Evolutionary conservation across 495 filamentous ascomycete genomes (phyloP), one percentile per base, ranked within the genome.

Genomic region (Aspergillus cristatus): DNA sequence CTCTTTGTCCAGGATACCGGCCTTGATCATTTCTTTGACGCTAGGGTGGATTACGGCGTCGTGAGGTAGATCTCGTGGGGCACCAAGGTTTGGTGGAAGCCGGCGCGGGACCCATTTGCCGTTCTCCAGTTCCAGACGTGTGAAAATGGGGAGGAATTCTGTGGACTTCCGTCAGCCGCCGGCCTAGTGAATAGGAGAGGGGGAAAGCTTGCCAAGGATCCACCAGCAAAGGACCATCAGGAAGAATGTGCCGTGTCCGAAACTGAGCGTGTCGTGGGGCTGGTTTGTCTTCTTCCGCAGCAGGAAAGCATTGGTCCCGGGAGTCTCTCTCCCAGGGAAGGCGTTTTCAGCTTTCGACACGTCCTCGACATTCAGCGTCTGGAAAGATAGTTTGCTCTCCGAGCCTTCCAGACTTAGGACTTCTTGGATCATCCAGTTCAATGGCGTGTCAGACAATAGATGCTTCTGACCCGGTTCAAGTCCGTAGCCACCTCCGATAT

Each of bases 401-500:
- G 46, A 45, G 6, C 28, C 32, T 8, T 40, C 35, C 14, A 50
- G 45, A 6, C 51, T 44, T 14, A 55, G 37, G 8, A 62, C 41
- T 34, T 63, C 59, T 10, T 57, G 42, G 18, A 67, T 48, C 61
- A 67, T 67, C 63, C 63, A 67, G 7, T 48, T 44, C 1, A 68
- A 47, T 15, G 63, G 50, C 14, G 60, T 54, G 32, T 68, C 57
- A 11, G 55, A 58, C 30, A 65, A 46, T 6, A 43, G 40, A 18
- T 44, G 40, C 22, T 38, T 38, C 34, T 46, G 40, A 2, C 30
- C 37, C 3, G 54, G 41, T 1, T 58, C 37, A 4, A 77, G 48
- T 32, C 74, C 67, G 80, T 81, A 86, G 1, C 83, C 83, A 11
- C 83, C 83, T 5, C 83, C 83, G 8, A 86, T 70, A 42, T 86